A percentile compares a stretch with the other conserved stretches of the same genome.
Evolutionary conservation across 805 yeast genomes (phyloP).

Genomic region (Lipomyces spencermartinsiae): DNA sequence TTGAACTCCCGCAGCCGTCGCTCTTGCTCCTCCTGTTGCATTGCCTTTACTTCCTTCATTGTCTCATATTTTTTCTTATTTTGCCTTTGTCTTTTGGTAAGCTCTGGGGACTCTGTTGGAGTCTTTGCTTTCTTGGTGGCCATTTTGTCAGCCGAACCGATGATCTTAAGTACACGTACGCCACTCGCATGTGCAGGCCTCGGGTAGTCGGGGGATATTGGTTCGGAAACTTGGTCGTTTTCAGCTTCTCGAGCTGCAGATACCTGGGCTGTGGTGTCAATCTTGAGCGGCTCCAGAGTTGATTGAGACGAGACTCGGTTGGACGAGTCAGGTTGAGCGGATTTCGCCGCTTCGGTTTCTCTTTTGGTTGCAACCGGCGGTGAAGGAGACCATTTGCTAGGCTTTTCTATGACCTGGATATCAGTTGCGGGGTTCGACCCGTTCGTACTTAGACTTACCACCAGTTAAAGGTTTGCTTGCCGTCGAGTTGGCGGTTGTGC

Average conservation of each 20-base stretch:
- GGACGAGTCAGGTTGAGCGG: background rate
- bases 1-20: conserved; percentile 19
- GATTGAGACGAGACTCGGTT: background rate
- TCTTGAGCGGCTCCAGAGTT: background rate
- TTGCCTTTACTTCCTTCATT: conserved; percentile 14
- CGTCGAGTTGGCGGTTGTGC: background rate
- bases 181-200: background rate
- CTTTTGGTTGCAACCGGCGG: too few relatives aligned
- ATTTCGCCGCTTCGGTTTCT: background rate
- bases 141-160: conserved; percentile 5
- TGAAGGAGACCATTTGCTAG: too few relatives aligned
- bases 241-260: background rate
- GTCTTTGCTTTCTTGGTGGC: background rate
- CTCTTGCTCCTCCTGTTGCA: conserved; percentile 20
- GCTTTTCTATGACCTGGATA: background rate
- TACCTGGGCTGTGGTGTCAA: background rate
- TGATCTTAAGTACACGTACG: conserved; percentile 20
- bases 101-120: conserved; percentile 1
- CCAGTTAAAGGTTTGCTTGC: background rate
- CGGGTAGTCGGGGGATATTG: background rate
- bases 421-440: background rate
- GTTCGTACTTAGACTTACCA: background rate
- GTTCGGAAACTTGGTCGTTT: background rate
- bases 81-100: conserved; percentile 31
- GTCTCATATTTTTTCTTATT: conserved; percentile 22